Conservation (phyloP, 2,329 filamentous ascomycete genomes). For the Meredithiella fracta region DNA sequence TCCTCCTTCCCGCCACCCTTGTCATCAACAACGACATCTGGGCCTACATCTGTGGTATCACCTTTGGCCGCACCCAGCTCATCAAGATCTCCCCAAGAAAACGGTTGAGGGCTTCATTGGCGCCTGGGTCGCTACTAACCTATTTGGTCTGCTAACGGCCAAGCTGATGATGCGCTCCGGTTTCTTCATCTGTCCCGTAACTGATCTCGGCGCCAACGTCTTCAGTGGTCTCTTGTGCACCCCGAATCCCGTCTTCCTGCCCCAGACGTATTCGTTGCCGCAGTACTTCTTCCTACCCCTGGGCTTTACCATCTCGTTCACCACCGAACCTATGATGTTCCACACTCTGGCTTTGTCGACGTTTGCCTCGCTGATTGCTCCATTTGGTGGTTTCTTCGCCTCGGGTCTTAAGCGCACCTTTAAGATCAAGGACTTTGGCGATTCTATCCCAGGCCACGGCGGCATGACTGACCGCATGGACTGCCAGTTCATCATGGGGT, state of each 20-base stretch:
- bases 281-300: constrained; percentile 56
- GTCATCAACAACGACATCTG: constrained; percentile 99
- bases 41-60: constrained; percentile 93
- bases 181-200: constrained; percentile 97
- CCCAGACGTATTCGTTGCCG: constrained; percentile 57
- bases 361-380: constrained; percentile 90
- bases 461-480: constrained; percentile 99
- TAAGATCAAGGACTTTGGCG: constrained; percentile 99
- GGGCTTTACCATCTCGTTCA: constrained; percentile 43
- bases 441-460: constrained; percentile 92
- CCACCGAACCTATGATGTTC: constrained; percentile 76
- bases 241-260: constrained; percentile 79
- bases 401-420: constrained; percentile 96
- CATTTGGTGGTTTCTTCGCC: constrained; percentile 96
- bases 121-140: constrained; percentile 86
- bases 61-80: constrained; percentile 86
- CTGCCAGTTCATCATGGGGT: constrained; percentile 99
- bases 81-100: constrained; percentile 99
- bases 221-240: constrained; percentile 80
- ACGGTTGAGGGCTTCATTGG: constrained; percentile 95
- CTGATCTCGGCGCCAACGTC: constrained; percentile 84
- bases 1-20: constrained; percentile 84
- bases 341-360: constrained; percentile 81
- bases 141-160: constrained; percentile 69
- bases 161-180: constrained; percentile 77